Evolutionary conservation across 2,329 filamentous ascomycete genomes (phyloP).

Genomic region (Rachicladosporium sp.): DNA sequence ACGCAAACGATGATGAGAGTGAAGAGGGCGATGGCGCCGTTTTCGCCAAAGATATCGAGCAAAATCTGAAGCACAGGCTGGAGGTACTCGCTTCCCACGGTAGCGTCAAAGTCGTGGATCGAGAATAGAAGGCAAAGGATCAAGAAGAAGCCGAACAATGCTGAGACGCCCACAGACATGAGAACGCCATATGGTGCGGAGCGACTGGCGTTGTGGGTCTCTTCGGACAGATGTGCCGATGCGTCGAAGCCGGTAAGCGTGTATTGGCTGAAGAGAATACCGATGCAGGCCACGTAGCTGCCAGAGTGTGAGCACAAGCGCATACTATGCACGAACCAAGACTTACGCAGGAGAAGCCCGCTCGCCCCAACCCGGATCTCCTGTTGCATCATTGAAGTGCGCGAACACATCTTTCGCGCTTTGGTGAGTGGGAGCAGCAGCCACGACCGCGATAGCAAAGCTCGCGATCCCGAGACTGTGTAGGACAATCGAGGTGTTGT

Average conservation of each 20-base stretch:
- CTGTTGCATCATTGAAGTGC: conserved; percentile 42
- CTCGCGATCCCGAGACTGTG: conserved; percentile 42
- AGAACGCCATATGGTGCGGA: conserved; percentile 46
- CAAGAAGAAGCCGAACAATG: conserved; percentile 49
- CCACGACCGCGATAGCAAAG: conserved; percentile 44
- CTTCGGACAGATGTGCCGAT: conserved; percentile 45
- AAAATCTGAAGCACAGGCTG: conserved; percentile 49
- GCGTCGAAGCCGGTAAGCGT: conserved; percentile 44
- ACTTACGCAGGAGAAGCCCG: conserved; percentile 35
- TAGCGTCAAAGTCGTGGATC: conserved; percentile 43
- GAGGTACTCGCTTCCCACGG: conserved; percentile 32
- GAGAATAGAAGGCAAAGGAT: conserved; percentile 45
- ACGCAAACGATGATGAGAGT: conserved; percentile 46
- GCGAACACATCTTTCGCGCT: conserved; percentile 44
- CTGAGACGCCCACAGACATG: conserved; percentile 43
- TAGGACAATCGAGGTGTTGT: conserved; percentile 44
- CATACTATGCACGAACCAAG: too few species aligned
- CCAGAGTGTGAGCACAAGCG: too few species aligned
- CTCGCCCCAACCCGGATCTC: conserved; percentile 40
- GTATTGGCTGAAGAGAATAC: conserved; percentile 44
- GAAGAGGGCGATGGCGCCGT: conserved; percentile 45
- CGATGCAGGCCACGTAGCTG: conserved; percentile 41
- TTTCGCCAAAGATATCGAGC: conserved; percentile 43
- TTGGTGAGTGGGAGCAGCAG: conserved; percentile 45
- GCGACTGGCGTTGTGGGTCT: conserved; percentile 45